phyloP scores from a whole-genome alignment of 2,329 filamentous ascomycete species.

The Arthrocladium fulminans region DNA sequence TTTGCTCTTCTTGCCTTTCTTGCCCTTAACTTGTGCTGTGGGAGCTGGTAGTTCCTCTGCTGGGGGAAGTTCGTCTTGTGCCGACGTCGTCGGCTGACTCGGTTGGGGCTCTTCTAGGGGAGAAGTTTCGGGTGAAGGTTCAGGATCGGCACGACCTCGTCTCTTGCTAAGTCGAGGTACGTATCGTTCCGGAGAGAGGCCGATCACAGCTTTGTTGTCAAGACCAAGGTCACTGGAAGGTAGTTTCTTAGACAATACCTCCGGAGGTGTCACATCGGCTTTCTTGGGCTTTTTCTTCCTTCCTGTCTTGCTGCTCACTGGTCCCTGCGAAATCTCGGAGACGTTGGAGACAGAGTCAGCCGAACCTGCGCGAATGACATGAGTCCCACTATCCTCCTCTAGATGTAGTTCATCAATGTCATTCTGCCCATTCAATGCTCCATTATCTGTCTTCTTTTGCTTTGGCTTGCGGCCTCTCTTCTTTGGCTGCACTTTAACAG shows the following conservation, averaged over 20 bases:
- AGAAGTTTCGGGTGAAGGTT: constrained; percentile 12
- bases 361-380: constrained; percentile 14
- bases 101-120: neutral
- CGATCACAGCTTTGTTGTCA: constrained; percentile 21
- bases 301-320: constrained; percentile 11
- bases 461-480: constrained; percentile 21
- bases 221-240: constrained; percentile 18
- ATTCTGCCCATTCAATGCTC: constrained; percentile 1
- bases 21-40: constrained; percentile 16
- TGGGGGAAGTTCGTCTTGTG: neutral
- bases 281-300: constrained; percentile 14
- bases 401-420: constrained; percentile 9
- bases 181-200: constrained; percentile 22
- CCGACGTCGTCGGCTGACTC: neutral
- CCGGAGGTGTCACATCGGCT: constrained; percentile 4
- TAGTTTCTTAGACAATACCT: constrained; percentile 12
- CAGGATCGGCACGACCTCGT: constrained; percentile 12
- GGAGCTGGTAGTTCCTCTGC: neutral
- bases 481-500: constrained; percentile 11
- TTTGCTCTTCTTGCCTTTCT: constrained; percentile 17
- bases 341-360: constrained; percentile 16
- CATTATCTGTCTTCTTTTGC: constrained; percentile 10
- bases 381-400: constrained; percentile 9
- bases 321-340: constrained; percentile 13
- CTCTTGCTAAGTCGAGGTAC: constrained; percentile 22